Base-by-base conservation (phyloP, 257 asterid species). In the Datura wrightii region DNA sequence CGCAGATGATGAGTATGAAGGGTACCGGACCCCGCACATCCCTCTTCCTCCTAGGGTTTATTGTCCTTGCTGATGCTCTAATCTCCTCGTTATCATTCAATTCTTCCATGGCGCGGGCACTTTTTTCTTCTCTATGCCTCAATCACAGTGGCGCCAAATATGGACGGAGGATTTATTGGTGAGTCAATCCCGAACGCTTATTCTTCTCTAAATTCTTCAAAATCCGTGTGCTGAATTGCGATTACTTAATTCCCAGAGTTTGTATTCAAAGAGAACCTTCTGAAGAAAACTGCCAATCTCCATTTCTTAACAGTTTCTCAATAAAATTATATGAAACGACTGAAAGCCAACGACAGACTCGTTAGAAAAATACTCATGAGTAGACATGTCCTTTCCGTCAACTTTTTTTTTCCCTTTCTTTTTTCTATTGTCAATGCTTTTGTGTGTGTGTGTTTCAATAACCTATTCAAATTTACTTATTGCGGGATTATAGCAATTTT, bases 1-100 rank as follows among this genome's bases (percentile, higher is more conserved):
- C 98, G 80, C 98, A 91, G 59, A 94, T 83, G 88, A 96, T 81
- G 52, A 88, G 88, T 87, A 94, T 89, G 84, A 88, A 84, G 5
- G 98, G 94, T 55, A 72, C 42, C 1, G 42, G 80, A 72, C n/a
- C 80, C 3, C 41, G 39, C 41, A 72, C 18, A 19, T 19, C 19
- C 80, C 3, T 72, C 58, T 72, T 85, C 86, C 90, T 94, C 85
- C 67, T 87, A 74, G 79, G 69, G 86, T 42, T 87, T 94, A 84
- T 82, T 84, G 10, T 44, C 79, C 19, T 70, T 36, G 69, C 36
- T n/a, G 79, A 59, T 41, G 48, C 31, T 66, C 11, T 50, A 46
- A 44, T 18, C 13, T 71, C 79, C 50, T 52, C 85, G 46, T 39
- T 85, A 56, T 4, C 14, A 44, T 72, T 82, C 69, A 79, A 69